These are phyloP conservation scores for Letharia lupina DNA, from an alignment of 495 filamentous ascomycete species.

Conservation along the genomic window DNA sequence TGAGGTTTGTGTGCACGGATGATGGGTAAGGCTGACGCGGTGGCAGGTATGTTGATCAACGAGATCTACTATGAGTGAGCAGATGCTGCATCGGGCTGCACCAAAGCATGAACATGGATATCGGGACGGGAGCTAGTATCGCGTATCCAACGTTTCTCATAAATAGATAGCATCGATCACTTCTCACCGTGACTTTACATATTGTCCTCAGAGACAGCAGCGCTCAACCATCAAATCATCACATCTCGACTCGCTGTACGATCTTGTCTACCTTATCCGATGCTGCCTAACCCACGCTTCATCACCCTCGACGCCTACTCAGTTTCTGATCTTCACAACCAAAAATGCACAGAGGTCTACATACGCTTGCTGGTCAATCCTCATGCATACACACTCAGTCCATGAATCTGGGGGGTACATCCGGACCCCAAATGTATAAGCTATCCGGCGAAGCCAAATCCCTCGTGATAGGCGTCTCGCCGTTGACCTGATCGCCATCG, in stretches of 20 bases:
- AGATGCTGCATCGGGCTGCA: background rate
- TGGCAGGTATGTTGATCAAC: background rate
- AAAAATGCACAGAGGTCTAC: background rate
- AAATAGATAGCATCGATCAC: background rate
- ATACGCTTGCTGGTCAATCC: background rate
- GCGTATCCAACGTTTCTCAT: background rate
- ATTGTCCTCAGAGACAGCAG: background rate
- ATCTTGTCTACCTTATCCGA: background rate
- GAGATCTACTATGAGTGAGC: slow-evolving; percentile 5
- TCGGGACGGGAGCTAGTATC: background rate
- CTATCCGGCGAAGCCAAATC: slow-evolving; percentile 26
- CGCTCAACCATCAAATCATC: background rate
- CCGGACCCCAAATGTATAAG: slow-evolving; percentile 31
- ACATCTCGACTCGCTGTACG: background rate
- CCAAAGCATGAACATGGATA: background rate
- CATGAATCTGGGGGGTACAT: slow-evolving; percentile 23
- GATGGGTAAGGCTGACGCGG: background rate
- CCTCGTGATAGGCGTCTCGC: slow-evolving; percentile 42
- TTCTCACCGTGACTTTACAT: background rate
- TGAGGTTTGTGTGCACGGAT: slow-evolving; percentile 27
- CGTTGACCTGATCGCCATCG: slow-evolving; percentile 61
- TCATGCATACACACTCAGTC: background rate
- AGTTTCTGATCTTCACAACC: background rate
- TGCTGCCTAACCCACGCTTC: background rate
- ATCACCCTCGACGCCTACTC: background rate